Base-by-base conservation (phyloP, 164 flowering plant species). In the Macadamia integrifolia region DNA sequence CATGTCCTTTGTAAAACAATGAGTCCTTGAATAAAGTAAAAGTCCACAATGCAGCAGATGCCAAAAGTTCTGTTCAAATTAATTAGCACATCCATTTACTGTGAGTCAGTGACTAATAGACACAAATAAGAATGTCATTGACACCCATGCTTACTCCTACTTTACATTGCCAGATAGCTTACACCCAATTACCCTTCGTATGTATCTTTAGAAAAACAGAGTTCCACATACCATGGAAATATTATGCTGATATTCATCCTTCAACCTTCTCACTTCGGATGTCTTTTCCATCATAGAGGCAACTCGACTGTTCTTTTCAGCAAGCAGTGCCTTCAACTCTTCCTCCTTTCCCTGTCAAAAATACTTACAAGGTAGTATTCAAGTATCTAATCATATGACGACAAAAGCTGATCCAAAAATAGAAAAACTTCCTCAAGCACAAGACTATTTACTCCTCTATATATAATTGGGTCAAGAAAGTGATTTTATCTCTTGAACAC, bases 201-300 rank as follows among this genome's bases (percentile, higher is more conserved):
- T 17, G 55, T 9, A 42, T 58, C 17, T 57, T 46, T 4, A 46
- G 64, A 42, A 9, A 58, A 12, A 49, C 35, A 60, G 58, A 64
- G 11, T 63, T 40, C 35, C 52, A 63, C 83, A 66, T 86, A 95
- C 99, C 93, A 76, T 48, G 32, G 90, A 67, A 61, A 85, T 78
- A 55, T 66, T 70, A 11, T 89, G 80, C 74, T 80, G 80, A 74
- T 88, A 67, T 66, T 87, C 87, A 40, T 83, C 86, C 84, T 84
- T 85, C 85, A 59, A 78, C 74, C 80, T 83, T 69, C 81, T 85
- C 53, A 86, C 86, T 82, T 89, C 87, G 42, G 86, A 73, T 64
- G 95, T 87, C 70, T 72, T 86, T 42, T 87, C 85, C 78, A 86
- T 74, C 93, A 95, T 77, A 48, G 31, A 13, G n/a, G 82, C 82